Evolutionary conservation across 768 basidiomycete genomes (phyloP), one percentile per base, ranked within the genome.

Genomic region (Solioccasus polychromus): DNA sequence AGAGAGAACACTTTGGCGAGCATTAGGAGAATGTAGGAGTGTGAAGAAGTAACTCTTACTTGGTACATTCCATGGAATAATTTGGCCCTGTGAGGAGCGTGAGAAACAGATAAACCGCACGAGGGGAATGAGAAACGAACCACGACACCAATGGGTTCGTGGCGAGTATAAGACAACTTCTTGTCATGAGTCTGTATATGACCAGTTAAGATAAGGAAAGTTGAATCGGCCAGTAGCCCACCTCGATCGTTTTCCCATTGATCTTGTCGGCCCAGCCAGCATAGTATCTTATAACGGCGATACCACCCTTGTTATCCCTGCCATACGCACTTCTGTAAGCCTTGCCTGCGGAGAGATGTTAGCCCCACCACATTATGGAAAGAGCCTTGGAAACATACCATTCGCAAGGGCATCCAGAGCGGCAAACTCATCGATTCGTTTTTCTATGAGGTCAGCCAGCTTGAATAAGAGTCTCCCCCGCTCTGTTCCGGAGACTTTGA

Each of bases 211-310:
- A 5, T n/a, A 25, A 6, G 10, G 11, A 28, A 25, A n/a, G n/a
- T n/a, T n/a, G 10, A 20, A 8, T 14, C 12, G 19, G 17, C 26
- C 14, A 2, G 8, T 18, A 31, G 26, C 45, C 2, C 15, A 59
- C 60, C 51, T 92, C 88, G 61, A 90, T 82, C 8, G 80, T 81
- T 63, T 88, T 78, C 4, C 88, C 89, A 5, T 75, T 71, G 43
- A 86, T 68, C 70, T 94, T 95, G 71, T 93, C 92, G 17, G 91
- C 88, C 83, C 88, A 89, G 15, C 92, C 93, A 32, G 82, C 88
- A 56, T 86, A 97, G 69, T 94, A 95, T 25, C 79, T 73, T 53
- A 92, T 63, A 24, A 71, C 39, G 5, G 52, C 47, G n/a, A 60
- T 48, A 4, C 53, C 23, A 7, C 3, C 64, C 0, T 58, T 54